Evolutionary conservation across 768 basidiomycete genomes (phyloP).

Genomic region (Exsudoporus frostii): DNA sequence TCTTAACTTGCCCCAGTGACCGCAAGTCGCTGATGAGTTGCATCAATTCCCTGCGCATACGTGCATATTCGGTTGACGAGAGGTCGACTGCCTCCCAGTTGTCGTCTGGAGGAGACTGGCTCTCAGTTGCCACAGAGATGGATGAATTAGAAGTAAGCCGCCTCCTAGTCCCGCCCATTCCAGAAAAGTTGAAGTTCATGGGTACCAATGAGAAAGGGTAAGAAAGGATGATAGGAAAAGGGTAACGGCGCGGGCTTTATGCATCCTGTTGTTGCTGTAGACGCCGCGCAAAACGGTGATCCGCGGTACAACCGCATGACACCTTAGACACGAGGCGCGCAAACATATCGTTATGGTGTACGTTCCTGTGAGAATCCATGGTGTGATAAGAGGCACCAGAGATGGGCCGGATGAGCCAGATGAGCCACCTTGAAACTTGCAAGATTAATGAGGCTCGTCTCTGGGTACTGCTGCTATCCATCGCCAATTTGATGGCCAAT

Average conservation of each 20-base stretch:
- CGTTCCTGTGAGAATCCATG: slow-evolving; percentile 5
- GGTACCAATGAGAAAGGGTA: not conserved
- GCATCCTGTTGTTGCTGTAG: not conserved
- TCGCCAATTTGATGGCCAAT: not conserved
- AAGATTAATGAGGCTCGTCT: not conserved
- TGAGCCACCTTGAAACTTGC: not conserved
- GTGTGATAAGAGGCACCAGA: not conserved
- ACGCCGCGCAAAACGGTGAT: not conserved
- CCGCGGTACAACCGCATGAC: not conserved
- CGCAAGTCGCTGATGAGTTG: slow-evolving; percentile 37
- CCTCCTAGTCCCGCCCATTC: not conserved
- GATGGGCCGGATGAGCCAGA: too few relatives aligned
- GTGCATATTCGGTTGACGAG: slow-evolving; percentile 38
- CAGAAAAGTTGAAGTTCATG: slow-evolving; percentile 4
- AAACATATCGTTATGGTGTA: not conserved
- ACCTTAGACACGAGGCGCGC: not conserved
- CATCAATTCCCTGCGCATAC: slow-evolving; percentile 38
- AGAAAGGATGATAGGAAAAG: not conserved
- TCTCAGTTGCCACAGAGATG: not conserved
- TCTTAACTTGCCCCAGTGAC: slow-evolving; percentile 36
- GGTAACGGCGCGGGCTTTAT: slow-evolving; percentile 10
- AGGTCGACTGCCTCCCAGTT: slow-evolving; percentile 19
- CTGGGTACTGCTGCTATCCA: not conserved
- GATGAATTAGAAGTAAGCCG: not conserved
- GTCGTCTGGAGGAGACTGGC: slow-evolving; percentile 14